Evolutionary conservation across 371 early-diverging fungal species (phyloP).

Genomic region (Syncephalastrum monosporum): DNA sequence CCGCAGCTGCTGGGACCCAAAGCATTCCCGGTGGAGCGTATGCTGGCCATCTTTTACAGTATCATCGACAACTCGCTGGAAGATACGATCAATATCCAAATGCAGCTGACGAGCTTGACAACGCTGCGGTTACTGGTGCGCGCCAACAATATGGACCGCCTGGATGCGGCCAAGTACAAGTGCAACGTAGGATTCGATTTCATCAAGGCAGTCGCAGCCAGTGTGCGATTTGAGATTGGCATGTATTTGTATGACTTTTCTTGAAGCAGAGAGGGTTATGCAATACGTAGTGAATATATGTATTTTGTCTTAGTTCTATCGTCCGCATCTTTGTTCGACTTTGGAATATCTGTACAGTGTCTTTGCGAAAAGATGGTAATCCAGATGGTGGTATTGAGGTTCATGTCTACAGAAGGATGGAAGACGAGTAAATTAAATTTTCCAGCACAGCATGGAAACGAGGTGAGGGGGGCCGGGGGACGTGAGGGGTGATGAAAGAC

Average conservation of each 20-base stretch:
- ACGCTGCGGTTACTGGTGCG: slow-evolving; percentile 71
- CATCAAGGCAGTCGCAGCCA: slow-evolving; percentile 62
- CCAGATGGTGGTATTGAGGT: slow-evolving; percentile 22
- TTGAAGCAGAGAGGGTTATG: neutral
- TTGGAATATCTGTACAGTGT: slow-evolving; percentile 43
- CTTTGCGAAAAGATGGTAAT: slow-evolving; percentile 38
- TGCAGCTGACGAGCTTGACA: slow-evolving; percentile 79
- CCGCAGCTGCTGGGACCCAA: slow-evolving; percentile 90
- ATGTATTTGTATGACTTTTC: slow-evolving; percentile 83
- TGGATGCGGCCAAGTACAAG: slow-evolving; percentile 80
- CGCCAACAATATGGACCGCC: slow-evolving; percentile 65
- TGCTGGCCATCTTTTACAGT: slow-evolving; percentile 93
- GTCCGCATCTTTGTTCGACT: slow-evolving; percentile 50
- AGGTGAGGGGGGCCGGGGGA: neutral
- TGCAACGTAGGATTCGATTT: slow-evolving; percentile 85
- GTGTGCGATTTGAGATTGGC: slow-evolving; percentile 79
- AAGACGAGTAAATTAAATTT: neutral
- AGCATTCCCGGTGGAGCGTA: slow-evolving; percentile 86
- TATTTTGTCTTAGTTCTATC: slow-evolving; percentile 10
- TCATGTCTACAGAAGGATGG: slow-evolving; percentile 16
- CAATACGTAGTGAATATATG: no score
- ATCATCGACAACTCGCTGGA: slow-evolving; percentile 74
- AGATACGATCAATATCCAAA: slow-evolving; percentile 75
- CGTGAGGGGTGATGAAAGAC: neutral
- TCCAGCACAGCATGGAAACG: neutral